Evolutionary conservation across 495 filamentous ascomycete genomes (phyloP), one percentile per base, ranked within the genome.

Genomic region (Hyaloscypha variabilis): DNA sequence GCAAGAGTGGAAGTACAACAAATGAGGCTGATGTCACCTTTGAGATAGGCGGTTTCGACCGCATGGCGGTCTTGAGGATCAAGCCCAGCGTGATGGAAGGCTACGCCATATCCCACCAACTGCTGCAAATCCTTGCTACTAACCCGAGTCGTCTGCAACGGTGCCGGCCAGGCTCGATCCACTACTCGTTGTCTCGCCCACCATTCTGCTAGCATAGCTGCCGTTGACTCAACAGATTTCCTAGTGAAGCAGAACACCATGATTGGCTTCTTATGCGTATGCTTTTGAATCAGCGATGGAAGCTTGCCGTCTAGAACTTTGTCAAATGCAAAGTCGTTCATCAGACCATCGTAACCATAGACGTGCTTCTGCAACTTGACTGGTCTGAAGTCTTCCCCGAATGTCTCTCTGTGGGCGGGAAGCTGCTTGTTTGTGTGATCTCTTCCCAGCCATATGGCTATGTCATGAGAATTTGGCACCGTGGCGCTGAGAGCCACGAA

Each of bases 1-100:
- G 94, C 93, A 42, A 99, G 80, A 1, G 95, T 99, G 0, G 92
- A 94, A 2, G 95, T 99, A 73, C 94, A 97, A 71, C 95, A 99
- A 56, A 99, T 96, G 57, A 97, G 89, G 64, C 83, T 90, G 60
- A 99, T 80, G 10, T 91, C 80, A 2, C 93, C 91, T 23, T 88
- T 82, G 8, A 94, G 77, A 63, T 90, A 99, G 3, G 83, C 83
- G 42, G 82, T 84, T 69, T 97, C 92, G 11, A 97, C 79, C 6
- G 83, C 79, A 28, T 79, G 79, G 65, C 94, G 84, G 72, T 99
- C 95, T 39, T 79, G 74, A 0, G 75, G 68, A 62, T 93, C 88
- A 30, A 99, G 83, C 0, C 95, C 95, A 25, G 92, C 94, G 76
- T 99, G 94, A 72, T 99, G 95, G 70, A 95, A 98, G 19, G 92